Evolutionary conservation across 2,329 filamentous ascomycete genomes (phyloP).

Genomic region (Xylariaceae sp.): DNA sequence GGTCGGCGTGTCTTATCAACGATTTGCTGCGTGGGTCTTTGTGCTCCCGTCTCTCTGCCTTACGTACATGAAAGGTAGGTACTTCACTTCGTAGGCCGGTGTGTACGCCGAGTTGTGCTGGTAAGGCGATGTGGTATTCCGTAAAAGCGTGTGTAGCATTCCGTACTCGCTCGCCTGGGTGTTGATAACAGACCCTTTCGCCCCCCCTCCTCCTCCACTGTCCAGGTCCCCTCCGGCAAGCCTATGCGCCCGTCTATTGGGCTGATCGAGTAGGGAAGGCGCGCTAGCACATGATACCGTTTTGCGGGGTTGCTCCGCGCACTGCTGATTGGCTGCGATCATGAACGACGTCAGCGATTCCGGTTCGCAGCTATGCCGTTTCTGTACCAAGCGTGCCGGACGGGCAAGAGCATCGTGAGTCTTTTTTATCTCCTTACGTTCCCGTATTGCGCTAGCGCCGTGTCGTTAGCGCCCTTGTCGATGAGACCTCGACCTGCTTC

Average conservation of each 20-base stretch:
- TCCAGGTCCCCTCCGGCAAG: not conserved
- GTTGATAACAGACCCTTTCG: not conserved
- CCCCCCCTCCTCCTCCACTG: too few relatives aligned
- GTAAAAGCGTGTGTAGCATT: not conserved
- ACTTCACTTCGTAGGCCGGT: not conserved
- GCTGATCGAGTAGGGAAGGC: not conserved
- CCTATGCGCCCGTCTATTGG: not conserved
- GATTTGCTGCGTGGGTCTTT: constrained; percentile 17
- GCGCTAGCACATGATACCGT: not conserved
- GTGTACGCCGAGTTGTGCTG: not conserved
- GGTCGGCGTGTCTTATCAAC: constrained; percentile 19
- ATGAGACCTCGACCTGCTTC: constrained; percentile 2
- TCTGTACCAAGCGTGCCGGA: not conserved
- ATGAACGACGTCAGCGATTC: constrained; percentile 17
- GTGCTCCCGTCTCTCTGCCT: not conserved
- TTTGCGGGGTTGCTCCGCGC: constrained; percentile 25
- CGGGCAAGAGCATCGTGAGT: too few relatives aligned
- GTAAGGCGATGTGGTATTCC: not conserved
- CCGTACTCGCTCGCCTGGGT: too few relatives aligned
- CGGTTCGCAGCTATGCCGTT: not conserved
- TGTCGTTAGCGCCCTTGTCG: not conserved
- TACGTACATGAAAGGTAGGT: not conserved
- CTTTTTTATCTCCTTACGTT: not conserved
- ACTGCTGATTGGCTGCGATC: constrained; percentile 9
- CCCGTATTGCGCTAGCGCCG: constrained; percentile 4